Conservation (phyloP, 2,329 filamentous ascomycete genomes). For the Talaromyces sp. region DNA sequence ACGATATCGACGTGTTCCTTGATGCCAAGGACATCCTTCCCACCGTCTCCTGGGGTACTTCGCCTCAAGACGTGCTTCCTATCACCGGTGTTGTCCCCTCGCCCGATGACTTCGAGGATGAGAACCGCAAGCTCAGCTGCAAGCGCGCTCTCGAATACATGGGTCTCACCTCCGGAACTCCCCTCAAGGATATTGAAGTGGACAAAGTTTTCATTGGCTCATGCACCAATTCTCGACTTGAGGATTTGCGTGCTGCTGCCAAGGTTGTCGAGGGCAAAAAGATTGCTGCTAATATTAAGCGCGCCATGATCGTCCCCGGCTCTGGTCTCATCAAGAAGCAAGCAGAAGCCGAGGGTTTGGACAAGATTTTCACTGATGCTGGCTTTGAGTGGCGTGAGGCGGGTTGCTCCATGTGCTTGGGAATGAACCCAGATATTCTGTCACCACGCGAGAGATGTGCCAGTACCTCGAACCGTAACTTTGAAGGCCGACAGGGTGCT, state of each 20-base stretch:
- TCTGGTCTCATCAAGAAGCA: constrained; percentile 90
- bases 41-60: constrained; percentile 95
- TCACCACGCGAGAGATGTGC: constrained; percentile 89
- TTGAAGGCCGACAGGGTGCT: constrained; percentile 92
- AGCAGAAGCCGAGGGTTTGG: constrained; percentile 85
- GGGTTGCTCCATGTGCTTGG: constrained; percentile 97
- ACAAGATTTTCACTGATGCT: constrained; percentile 85
- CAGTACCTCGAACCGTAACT: constrained; percentile 94
- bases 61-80: constrained; percentile 90
- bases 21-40: constrained; percentile 89
- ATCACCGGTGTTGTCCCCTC: constrained; percentile 89
- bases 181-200: constrained; percentile 83
- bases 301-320: constrained; percentile 93
- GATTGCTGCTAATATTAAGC: constrained; percentile 81
- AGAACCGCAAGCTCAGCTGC: constrained; percentile 74
- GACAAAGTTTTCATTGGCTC: constrained; percentile 99
- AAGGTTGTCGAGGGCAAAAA: constrained; percentile 81
- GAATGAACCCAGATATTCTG: constrained; percentile 98
- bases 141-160: constrained; percentile 89
- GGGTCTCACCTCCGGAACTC: constrained; percentile 80
- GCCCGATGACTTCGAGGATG: constrained; percentile 77
- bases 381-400: constrained; percentile 98
- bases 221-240: constrained; percentile 95
- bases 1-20: constrained; percentile 83
- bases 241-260: constrained; percentile 86